A percentile compares a stretch with the other conserved stretches of the same genome.
Evolutionary conservation across 345 rosid genomes (phyloP).

Genomic region (Eutrema yunnanense): DNA sequence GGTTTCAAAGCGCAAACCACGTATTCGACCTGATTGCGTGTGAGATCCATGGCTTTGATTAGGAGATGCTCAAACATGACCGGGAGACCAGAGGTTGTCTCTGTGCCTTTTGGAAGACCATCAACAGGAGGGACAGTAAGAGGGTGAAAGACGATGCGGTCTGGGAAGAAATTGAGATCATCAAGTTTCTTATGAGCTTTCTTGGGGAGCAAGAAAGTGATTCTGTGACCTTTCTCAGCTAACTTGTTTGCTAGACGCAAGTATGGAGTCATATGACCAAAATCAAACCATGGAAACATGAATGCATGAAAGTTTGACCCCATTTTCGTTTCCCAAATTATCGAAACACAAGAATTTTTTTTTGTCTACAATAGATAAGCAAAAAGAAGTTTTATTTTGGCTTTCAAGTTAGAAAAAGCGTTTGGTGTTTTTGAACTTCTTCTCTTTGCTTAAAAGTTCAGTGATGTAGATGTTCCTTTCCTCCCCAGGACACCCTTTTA

Average conservation of each 20-base stretch:
- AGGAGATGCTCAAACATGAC: not conserved
- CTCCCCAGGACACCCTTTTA: not conserved
- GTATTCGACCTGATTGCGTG: conserved; percentile 26
- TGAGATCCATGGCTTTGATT: conserved; percentile 7
- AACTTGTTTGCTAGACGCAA: conserved; percentile 53
- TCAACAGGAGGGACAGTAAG: conserved; percentile 36
- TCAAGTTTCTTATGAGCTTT: conserved; percentile 34
- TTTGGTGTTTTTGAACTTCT: not conserved
- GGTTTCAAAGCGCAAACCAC: conserved; percentile 18
- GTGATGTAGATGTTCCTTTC: not conserved
- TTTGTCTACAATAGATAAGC: not conserved
- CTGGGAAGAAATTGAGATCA: conserved; percentile 35
- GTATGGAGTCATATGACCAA: conserved; percentile 57
- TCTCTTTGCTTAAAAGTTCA: not conserved
- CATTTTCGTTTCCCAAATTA: not conserved
- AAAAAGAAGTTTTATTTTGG: not conserved
- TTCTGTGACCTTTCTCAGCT: conserved; percentile 40
- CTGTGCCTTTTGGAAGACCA: conserved; percentile 32
- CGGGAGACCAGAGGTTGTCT: conserved; percentile 26
- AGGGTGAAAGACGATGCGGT: conserved; percentile 21
- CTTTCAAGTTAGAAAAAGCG: no score
- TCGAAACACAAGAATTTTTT: not conserved
- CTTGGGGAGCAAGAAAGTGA: conserved; percentile 43
- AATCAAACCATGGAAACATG: conserved; percentile 61
- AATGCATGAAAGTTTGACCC: conserved; percentile 28